Base-by-base conservation (phyloP, 1,139 yeast genomes). In the Scheffersomyces lignicola region DNA sequence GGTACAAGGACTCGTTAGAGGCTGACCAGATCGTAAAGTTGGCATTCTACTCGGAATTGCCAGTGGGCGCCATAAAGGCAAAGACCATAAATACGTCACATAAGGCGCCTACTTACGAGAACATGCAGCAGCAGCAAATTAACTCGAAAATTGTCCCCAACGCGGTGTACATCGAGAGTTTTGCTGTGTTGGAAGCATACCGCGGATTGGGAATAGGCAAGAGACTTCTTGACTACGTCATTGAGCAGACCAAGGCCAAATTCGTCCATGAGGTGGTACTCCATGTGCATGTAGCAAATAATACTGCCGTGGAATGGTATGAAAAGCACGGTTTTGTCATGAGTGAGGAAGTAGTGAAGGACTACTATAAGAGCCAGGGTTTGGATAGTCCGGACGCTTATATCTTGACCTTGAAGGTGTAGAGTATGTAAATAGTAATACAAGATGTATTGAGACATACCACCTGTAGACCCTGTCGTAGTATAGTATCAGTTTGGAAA, bases 11-110 rank as follows among this genome's bases (percentile, higher is more conserved):
- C 16, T 54, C 73, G 8, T 52, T 68, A 14, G 60, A 65, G 7
- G 25, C 55, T 1, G 65, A 59, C 35, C 65, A 59, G 37, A 52
- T 68, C 24, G 63, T 58, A 18, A 60, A 62, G 43, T 45, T 71
- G 38, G 86, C 82, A 2, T 81, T 59, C 56, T 78, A 69, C 51
- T 70, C 80, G 11, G 88, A 80, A 44, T 62, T 79, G 10, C 86
- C 94, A 9, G 88, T 86, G 4, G 95, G 90, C 3, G 82, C 80
- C 2, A 63, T 85, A 22, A 77, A 73, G 44, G 80, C 80, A 25
- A 73, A 72, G 45, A 53, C 71, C 3, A 52, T 74, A 42, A 62
- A 58, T 43, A 52, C 63, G 7, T 34, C 37, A 13, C 61, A 56
- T 28, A 55, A 50, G 23, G 43, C 52, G 12, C 39, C 43, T 12